A percentile compares a stretch with the other conserved stretches of the same genome.
These are phyloP conservation scores for Lactifluus subvellereus DNA, from an alignment of 768 basidiomycete genomes.

Conservation along the genomic window DNA sequence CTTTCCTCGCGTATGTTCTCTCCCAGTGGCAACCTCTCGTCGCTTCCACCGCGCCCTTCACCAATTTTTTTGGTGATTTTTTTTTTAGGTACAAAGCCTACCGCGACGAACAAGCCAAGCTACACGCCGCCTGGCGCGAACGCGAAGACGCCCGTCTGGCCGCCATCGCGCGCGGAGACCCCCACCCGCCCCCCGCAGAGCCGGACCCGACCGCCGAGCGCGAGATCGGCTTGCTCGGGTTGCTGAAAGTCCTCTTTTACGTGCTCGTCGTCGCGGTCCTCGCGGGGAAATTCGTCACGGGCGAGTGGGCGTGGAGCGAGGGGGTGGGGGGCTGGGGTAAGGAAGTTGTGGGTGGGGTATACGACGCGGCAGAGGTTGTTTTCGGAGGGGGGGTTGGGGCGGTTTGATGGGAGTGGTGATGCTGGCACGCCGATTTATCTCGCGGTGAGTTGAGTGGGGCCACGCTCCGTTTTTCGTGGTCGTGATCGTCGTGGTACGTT, in stretches of 20 bases:
- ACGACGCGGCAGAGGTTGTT: slow-evolving; percentile 66
- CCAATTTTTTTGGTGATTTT: no score
- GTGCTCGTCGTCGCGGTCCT: slow-evolving; percentile 48
- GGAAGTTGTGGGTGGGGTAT: slow-evolving; percentile 43
- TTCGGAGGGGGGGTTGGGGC: slow-evolving; percentile 60
- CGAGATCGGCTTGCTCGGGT: slow-evolving; percentile 57
- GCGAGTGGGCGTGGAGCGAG: slow-evolving; percentile 76
- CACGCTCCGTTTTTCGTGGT: neutral
- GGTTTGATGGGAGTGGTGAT: slow-evolving; percentile 61
- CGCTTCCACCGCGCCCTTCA: neutral
- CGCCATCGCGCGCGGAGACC: slow-evolving; percentile 68
- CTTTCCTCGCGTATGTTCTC: slow-evolving; percentile 72
- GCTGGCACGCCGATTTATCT: slow-evolving; percentile 70
- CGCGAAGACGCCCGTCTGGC: slow-evolving; percentile 66
- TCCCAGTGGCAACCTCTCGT: neutral
- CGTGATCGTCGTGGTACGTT: slow-evolving; percentile 33
- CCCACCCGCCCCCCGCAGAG: slow-evolving; percentile 60
- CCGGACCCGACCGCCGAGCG: slow-evolving; percentile 64
- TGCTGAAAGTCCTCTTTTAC: slow-evolving; percentile 66
- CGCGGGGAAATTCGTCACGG: slow-evolving; percentile 79
- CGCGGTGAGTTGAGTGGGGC: slow-evolving; percentile 49
- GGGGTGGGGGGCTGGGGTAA: slow-evolving; percentile 56
- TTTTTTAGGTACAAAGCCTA: slow-evolving; percentile 57
- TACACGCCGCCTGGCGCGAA: slow-evolving; percentile 60
- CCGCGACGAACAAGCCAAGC: slow-evolving; percentile 51